These are phyloP conservation scores for Xylariales sp. DNA, from an alignment of 2,329 filamentous ascomycete genomes.

Conservation along the genomic window DNA sequence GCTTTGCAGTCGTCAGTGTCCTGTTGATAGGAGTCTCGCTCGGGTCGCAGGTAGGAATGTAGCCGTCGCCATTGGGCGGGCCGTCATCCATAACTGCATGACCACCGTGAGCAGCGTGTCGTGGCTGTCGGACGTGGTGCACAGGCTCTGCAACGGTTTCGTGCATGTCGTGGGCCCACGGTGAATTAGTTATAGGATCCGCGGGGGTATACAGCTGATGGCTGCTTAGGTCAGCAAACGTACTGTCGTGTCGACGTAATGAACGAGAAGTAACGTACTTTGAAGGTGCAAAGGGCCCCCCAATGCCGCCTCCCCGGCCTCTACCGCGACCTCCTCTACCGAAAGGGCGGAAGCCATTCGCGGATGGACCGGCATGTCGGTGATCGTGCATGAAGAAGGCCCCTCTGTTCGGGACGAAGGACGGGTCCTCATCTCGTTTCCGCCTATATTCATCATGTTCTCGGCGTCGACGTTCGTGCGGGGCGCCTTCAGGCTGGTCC, in stretches of 20 bases:
- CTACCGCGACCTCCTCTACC: constrained; percentile 61
- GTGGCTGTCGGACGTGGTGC: constrained; percentile 33
- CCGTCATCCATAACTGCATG: constrained; percentile 36
- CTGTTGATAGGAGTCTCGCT: constrained; percentile 65
- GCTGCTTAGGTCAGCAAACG: constrained; percentile 11
- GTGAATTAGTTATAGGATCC: constrained; percentile 64
- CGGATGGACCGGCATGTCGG: constrained; percentile 68
- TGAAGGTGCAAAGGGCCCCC: constrained; percentile 54
- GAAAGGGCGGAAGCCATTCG: constrained; percentile 73
- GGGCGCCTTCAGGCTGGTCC: constrained; percentile 46
- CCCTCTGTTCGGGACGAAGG: constrained; percentile 90
- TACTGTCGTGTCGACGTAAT: neutral
- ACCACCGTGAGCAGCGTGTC: constrained; percentile 27
- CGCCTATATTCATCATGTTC: constrained; percentile 91
- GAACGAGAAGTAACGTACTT: constrained; percentile 47
- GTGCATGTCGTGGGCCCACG: constrained; percentile 95
- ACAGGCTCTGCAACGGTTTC: constrained; percentile 57
- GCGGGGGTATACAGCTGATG: constrained; percentile 40
- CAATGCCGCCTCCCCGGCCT: constrained; percentile 55
- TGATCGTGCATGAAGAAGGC: constrained; percentile 98
- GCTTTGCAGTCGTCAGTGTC: constrained; percentile 75
- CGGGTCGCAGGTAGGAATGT: constrained; percentile 52
- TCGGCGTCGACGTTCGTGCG: constrained; percentile 67
- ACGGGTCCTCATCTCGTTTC: constrained; percentile 81
- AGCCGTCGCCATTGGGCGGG: constrained; percentile 48